Conservation (phyloP, 345 rosid species). For the Erucastrum elatum region DNA sequence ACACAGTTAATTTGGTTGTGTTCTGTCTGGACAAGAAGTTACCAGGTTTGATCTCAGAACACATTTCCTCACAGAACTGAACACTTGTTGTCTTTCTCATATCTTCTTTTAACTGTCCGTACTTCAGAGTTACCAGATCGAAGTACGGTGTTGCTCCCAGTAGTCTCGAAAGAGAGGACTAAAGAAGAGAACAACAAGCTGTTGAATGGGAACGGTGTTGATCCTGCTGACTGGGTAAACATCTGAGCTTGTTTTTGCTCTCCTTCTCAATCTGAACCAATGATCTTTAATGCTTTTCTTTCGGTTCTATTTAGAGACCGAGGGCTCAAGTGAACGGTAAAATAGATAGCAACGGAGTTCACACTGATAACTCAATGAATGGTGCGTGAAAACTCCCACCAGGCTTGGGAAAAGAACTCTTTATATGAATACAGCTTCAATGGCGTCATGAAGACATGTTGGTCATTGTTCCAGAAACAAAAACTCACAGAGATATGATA, state of each 20-base stretch:
- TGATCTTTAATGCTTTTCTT: neutral
- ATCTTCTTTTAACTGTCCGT: neutral
- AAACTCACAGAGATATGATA: neutral
- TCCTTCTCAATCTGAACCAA: neutral
- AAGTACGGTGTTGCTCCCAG: constrained; percentile 59
- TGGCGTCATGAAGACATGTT: constrained; percentile 21
- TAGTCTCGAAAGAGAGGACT: constrained; percentile 66
- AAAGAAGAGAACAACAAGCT: constrained; percentile 91
- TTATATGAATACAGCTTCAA: neutral
- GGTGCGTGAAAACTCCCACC: constrained; percentile 52
- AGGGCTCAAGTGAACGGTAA: constrained; percentile 87
- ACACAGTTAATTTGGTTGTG: constrained; percentile 89
- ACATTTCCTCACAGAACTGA: neutral
- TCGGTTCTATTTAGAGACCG: constrained; percentile 52
- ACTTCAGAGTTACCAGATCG: constrained; percentile 84
- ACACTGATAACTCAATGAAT: constrained; percentile 64
- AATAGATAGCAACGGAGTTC: constrained; percentile 62
- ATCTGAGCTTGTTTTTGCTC: neutral
- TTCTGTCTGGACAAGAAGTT: constrained; percentile 91
- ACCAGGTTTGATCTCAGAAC: constrained; percentile 66
- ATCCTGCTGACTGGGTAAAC: constrained; percentile 86
- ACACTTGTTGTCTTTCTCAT: neutral
- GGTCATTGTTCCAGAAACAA: constrained; percentile 6
- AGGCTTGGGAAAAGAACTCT: neutral
- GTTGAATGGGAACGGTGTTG: constrained; percentile 78